Conservation (phyloP, 148 eudicot genomes). For the Cornus controversa region DNA sequence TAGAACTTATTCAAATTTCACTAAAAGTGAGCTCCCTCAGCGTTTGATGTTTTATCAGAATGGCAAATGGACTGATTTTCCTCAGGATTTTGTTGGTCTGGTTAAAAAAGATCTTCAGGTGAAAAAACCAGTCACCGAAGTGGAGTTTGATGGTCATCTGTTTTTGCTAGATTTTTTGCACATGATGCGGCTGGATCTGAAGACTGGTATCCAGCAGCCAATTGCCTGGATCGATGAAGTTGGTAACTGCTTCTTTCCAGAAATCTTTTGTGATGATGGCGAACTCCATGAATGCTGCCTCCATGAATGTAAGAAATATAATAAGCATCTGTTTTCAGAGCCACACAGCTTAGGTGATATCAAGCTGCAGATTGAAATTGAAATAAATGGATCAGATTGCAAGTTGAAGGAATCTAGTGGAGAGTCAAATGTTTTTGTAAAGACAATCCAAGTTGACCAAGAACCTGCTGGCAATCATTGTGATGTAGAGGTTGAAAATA, state of each 20-base stretch:
- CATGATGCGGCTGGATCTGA: slow-evolving; percentile 69
- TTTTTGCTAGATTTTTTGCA: slow-evolving; percentile 68
- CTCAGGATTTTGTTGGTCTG: slow-evolving; percentile 41
- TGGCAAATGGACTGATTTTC: slow-evolving; percentile 75
- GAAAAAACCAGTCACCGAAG: slow-evolving; percentile 63
- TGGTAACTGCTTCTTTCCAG: slow-evolving; percentile 84
- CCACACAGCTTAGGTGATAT: slow-evolving; percentile 44
- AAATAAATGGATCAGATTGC: slow-evolving; percentile 47
- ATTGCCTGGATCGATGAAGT: slow-evolving; percentile 94
- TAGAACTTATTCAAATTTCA: slow-evolving; percentile 56
- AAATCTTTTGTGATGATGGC: slow-evolving; percentile 39
- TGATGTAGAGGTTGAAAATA: slow-evolving; percentile 45
- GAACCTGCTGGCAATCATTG: slow-evolving; percentile 14
- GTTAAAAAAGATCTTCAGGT: slow-evolving; percentile 57
- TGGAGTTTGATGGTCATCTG: slow-evolving; percentile 42
- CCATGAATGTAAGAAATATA: slow-evolving; percentile 29
- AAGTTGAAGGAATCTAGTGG: slow-evolving; percentile 51
- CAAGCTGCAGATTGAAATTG: slow-evolving; percentile 76
- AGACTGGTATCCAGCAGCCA: slow-evolving; percentile 54
- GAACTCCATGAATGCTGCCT: slow-evolving; percentile 31
- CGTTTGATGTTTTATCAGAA: slow-evolving; percentile 73
- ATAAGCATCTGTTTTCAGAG: slow-evolving; percentile 21
- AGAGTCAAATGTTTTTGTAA: slow-evolving; percentile 62
- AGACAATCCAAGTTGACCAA: slow-evolving; percentile 42
- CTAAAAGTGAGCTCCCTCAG: slow-evolving; percentile 55